A percentile compares a stretch with the other conserved stretches of the same genome.
Evolutionary conservation across 148 eudicot genomes (phyloP).

Genomic region (Amaranthus hypochondriacus): DNA sequence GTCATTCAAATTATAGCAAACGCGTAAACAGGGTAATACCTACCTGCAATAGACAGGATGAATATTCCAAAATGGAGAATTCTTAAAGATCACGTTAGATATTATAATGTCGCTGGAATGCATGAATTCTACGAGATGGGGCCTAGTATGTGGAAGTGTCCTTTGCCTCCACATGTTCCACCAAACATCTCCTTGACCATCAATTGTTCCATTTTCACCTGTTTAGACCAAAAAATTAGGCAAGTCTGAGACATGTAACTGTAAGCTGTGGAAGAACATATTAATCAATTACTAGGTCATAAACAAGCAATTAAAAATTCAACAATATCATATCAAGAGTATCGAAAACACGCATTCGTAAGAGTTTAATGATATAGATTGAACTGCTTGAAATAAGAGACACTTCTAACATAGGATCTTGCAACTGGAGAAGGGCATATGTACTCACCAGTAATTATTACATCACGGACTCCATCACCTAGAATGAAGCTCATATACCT

Average conservation of each 20-base stretch:
- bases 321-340: neutral
- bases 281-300: neutral
- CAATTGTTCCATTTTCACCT: conserved; percentile 98
- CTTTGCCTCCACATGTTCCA: conserved; percentile 94
- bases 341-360: too few species aligned
- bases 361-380: neutral
- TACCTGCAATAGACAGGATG: conserved; percentile 99
- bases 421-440: neutral
- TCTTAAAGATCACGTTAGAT: conserved; percentile 76
- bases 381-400: neutral
- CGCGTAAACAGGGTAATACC: conserved; percentile 4
- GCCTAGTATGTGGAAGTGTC: conserved; percentile 75
- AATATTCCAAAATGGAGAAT: conserved; percentile 95
- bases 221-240: conserved; percentile 10
- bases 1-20: neutral
- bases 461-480: conserved; percentile 82
- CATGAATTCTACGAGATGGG: conserved; percentile 81
- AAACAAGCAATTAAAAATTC: conserved; percentile 4
- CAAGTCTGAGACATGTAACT: neutral
- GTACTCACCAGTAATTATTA: conserved; percentile 77
- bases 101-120: conserved; percentile 64
- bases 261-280: neutral
- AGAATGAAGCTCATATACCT: conserved; percentile 87
- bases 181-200: conserved; percentile 97
- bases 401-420: neutral